Evolutionary conservation across 345 rosid species (phyloP).

Genomic region (Corchorus olitorius): DNA sequence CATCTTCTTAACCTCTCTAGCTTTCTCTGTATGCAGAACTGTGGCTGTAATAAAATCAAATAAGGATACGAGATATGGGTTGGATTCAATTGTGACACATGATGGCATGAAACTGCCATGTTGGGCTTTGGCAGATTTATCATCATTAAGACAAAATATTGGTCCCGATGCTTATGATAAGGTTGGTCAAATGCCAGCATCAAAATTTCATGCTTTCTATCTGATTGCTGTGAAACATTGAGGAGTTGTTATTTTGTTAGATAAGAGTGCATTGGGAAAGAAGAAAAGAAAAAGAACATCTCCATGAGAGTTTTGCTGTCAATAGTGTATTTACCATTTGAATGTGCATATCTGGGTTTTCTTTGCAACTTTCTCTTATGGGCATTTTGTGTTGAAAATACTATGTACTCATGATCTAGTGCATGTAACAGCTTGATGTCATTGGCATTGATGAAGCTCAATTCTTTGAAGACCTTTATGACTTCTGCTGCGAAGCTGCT

Average conservation of each 20-base stretch:
- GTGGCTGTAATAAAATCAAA: slow-evolving; percentile 79
- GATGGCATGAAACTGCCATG: slow-evolving; percentile 84
- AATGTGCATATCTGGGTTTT: not conserved
- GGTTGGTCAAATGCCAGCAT: slow-evolving; percentile 33
- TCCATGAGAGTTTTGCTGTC: no score
- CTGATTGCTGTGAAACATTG: not conserved
- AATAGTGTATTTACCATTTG: not conserved
- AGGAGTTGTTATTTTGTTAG: not conserved
- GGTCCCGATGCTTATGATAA: slow-evolving; percentile 63
- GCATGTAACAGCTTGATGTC: slow-evolving; percentile 66
- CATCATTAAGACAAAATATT: slow-evolving; percentile 55
- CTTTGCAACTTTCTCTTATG: not conserved
- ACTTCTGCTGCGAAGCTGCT: slow-evolving; percentile 86
- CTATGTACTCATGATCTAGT: slow-evolving; percentile 18
- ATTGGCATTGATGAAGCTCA: slow-evolving; percentile 97
- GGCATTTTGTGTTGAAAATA: not conserved
- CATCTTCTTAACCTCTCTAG: not conserved
- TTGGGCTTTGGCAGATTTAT: slow-evolving; percentile 56
- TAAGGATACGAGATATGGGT: slow-evolving; percentile 74
- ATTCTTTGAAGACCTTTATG: slow-evolving; percentile 80
- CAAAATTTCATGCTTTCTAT: slow-evolving; percentile 1
- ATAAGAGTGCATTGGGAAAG: no score
- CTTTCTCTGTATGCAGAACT: slow-evolving; percentile 38
- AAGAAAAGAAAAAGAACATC: no score
- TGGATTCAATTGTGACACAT: slow-evolving; percentile 76